Conservation (phyloP, 2,329 filamentous ascomycete species). For the Microcyclospora tardicrescens region DNA sequence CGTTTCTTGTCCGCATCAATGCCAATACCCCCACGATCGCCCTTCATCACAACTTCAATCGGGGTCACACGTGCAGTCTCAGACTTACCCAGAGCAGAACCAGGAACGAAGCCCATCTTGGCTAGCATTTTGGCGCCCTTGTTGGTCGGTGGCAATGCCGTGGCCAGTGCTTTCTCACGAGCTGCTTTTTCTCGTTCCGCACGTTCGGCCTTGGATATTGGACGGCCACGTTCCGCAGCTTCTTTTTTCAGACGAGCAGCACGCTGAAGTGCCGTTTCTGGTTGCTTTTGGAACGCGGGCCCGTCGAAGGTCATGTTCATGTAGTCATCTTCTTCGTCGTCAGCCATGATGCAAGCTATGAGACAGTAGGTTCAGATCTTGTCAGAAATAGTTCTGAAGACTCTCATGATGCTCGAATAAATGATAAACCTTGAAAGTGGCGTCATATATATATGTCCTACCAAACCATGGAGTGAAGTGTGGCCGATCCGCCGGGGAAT, state of each 20-base stretch:
- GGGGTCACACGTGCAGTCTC: constrained; percentile 50
- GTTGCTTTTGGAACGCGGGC: constrained; percentile 30
- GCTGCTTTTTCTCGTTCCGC: constrained; percentile 59
- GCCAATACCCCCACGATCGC: constrained; percentile 71
- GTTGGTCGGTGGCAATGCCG: constrained; percentile 55
- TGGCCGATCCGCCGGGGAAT: too few relatives aligned
- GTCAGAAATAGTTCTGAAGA: too few relatives aligned
- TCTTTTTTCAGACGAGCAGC: constrained; percentile 41
- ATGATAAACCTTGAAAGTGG: too few relatives aligned
- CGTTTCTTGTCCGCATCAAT: constrained; percentile 73
- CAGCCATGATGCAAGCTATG: constrained; percentile 6
- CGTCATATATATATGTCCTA: too few relatives aligned
- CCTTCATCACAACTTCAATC: constrained; percentile 62
- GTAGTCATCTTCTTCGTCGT: constrained; percentile 81
- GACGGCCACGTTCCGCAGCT: constrained; percentile 48
- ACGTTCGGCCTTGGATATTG: constrained; percentile 70
- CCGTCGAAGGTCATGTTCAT: constrained; percentile 90
- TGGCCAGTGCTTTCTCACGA: constrained; percentile 63
- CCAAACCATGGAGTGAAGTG: too few relatives aligned
- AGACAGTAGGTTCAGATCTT: too few relatives aligned
- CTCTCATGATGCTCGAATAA: too few relatives aligned
- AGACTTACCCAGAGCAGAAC: constrained; percentile 59
- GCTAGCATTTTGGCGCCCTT: constrained; percentile 96
- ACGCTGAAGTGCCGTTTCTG: constrained; percentile 52
- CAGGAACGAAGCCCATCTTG: constrained; percentile 73